phyloP scores from a whole-genome alignment of 495 filamentous ascomycete genomes.

The Darksidea phi region DNA sequence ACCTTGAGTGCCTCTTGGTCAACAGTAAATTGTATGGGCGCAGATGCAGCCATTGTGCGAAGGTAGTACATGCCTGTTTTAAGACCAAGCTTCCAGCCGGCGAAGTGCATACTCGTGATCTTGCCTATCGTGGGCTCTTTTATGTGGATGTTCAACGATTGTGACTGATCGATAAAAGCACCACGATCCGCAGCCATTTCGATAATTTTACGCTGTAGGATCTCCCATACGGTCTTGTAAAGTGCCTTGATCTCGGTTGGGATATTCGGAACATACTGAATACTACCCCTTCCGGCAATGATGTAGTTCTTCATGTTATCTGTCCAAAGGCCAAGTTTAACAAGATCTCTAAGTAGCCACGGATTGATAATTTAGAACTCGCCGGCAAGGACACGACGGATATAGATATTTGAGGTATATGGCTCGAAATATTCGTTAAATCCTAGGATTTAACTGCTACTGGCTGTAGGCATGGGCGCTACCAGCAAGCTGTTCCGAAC shows the following conservation, averaged over 20 bases:
- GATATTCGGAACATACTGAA: slow-evolving; percentile 95
- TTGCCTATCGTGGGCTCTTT: slow-evolving; percentile 99
- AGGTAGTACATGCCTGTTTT: slow-evolving; percentile 99
- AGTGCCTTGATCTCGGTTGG: slow-evolving; percentile 92
- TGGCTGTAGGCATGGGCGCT: slow-evolving; percentile 98
- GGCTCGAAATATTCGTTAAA: slow-evolving; percentile 99
- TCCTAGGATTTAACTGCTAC: slow-evolving; percentile 92
- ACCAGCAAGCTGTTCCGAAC: slow-evolving; percentile 92
- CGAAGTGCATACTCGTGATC: slow-evolving; percentile 99
- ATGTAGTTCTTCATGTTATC: slow-evolving; percentile 99
- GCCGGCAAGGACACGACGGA: slow-evolving; percentile 92
- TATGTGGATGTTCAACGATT: slow-evolving; percentile 98
- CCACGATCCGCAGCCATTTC: slow-evolving; percentile 98
- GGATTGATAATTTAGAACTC: slow-evolving; percentile 99
- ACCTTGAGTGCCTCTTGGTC: slow-evolving; percentile 95
- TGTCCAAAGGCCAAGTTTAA: slow-evolving; percentile 97
- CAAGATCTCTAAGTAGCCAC: slow-evolving; percentile 96
- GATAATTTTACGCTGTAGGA: slow-evolving; percentile 90
- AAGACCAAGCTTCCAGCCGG: slow-evolving; percentile 96
- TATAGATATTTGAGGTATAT: slow-evolving; percentile 99
- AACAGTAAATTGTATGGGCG: slow-evolving; percentile 98
- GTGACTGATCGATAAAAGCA: slow-evolving; percentile 97
- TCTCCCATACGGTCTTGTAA: slow-evolving; percentile 99
- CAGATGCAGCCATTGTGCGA: slow-evolving; percentile 92
- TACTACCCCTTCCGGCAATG: slow-evolving; percentile 91